Conservation (phyloP, 2,329 filamentous ascomycete genomes). For the Lecanoromycetidae sp. region DNA sequence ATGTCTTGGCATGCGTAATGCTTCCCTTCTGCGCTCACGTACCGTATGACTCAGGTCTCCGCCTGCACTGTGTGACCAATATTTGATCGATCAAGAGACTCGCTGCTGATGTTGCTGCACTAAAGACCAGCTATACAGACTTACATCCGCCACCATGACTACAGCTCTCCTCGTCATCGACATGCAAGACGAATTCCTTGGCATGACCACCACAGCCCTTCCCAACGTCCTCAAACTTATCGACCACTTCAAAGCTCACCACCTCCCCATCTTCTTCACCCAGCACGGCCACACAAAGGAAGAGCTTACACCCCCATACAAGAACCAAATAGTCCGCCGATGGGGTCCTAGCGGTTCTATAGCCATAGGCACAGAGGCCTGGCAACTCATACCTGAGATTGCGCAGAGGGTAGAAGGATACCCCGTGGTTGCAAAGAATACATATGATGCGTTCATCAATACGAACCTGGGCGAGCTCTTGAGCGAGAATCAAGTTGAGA, state of each 20-base stretch:
- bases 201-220: slow-evolving; percentile 26
- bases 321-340: slow-evolving; percentile 30
- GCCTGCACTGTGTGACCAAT: no score
- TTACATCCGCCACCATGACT: slow-evolving; percentile 16
- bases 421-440: slow-evolving; percentile 28
- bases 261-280: slow-evolving; percentile 28
- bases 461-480: slow-evolving; percentile 24
- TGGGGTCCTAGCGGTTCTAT: slow-evolving; percentile 29
- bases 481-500: slow-evolving; percentile 21
- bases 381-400: slow-evolving; percentile 26
- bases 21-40: background rate
- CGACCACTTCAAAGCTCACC: slow-evolving; percentile 21
- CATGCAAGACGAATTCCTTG: slow-evolving; percentile 30
- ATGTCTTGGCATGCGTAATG: background rate
- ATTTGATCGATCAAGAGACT: no score
- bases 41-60: background rate
- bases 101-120: no score
- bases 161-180: slow-evolving; percentile 32
- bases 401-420: slow-evolving; percentile 13
- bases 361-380: slow-evolving; percentile 22
- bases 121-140: no score
- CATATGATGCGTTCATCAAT: slow-evolving; percentile 32
- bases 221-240: slow-evolving; percentile 27
- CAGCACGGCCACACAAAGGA: slow-evolving; percentile 29
- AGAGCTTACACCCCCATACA: slow-evolving; percentile 25